These are phyloP conservation scores for Violaceomyces palustris DNA, from an alignment of 1,284 basidiomycete species.

Conservation along the genomic window DNA sequence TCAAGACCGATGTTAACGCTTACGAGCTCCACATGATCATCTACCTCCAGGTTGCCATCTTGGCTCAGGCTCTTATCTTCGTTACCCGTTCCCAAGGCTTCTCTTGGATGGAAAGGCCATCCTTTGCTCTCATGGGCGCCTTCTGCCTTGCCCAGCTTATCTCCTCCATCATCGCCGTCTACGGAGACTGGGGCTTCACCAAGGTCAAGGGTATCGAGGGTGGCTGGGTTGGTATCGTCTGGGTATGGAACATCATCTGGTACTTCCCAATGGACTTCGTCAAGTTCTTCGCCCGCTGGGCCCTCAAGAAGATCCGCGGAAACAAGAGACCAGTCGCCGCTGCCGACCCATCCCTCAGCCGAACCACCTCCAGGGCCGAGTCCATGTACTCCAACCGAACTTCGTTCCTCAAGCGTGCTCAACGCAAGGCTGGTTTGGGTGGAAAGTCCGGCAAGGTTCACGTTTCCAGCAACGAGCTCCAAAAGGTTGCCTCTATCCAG, in stretches of 20 bases:
- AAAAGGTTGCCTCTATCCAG: slow-evolving; percentile 77
- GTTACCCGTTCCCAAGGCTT: slow-evolving; percentile 91
- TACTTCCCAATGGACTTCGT: slow-evolving; percentile 89
- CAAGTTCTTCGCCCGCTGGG: slow-evolving; percentile 83
- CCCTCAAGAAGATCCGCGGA: slow-evolving; percentile 55
- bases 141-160: slow-evolving; percentile 90
- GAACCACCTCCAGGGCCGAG: slow-evolving; percentile 85
- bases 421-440: slow-evolving; percentile 76
- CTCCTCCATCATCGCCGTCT: slow-evolving; percentile 90
- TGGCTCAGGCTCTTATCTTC: slow-evolving; percentile 96
- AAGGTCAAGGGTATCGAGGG: slow-evolving; percentile 30
- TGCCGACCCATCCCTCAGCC: slow-evolving; percentile 66
- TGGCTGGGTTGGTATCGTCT: slow-evolving; percentile 94
- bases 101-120: slow-evolving; percentile 98
- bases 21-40: slow-evolving; percentile 61
- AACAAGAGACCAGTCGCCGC: slow-evolving; percentile 56
- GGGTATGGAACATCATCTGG: slow-evolving; percentile 75
- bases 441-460: slow-evolving; percentile 64
- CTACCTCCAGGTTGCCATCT: slow-evolving; percentile 91
- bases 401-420: slow-evolving; percentile 78
- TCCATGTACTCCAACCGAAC: slow-evolving; percentile 89
- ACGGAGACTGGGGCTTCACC: slow-evolving; percentile 60
- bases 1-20: slow-evolving; percentile 55
- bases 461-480: slow-evolving; percentile 67
- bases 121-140: slow-evolving; percentile 77